Evolutionary conservation across 2,329 filamentous ascomycete species (phyloP).

Genomic region (Exophiala mesophila): DNA sequence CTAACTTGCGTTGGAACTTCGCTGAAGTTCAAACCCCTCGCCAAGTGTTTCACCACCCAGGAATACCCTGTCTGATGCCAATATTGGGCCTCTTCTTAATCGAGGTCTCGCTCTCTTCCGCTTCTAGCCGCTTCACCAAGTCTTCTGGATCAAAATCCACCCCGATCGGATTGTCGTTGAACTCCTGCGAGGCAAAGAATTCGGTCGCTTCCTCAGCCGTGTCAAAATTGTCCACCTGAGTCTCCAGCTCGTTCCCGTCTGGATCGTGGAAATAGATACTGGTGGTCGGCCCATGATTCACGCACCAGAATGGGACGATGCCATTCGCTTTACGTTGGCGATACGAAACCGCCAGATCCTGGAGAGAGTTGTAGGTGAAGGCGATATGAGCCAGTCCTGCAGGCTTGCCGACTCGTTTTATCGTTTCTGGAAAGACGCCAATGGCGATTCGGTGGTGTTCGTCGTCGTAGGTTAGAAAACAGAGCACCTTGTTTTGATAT

Average conservation of each 20-base stretch:
- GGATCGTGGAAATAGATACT: constrained; percentile 48
- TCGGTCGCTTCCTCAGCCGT: constrained; percentile 3
- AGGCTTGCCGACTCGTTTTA: constrained; percentile 22
- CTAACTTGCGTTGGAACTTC: no score
- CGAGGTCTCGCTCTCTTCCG: background rate
- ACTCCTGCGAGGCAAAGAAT: constrained; percentile 3
- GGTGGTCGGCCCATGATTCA: constrained; percentile 46
- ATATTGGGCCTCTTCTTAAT: constrained; percentile 8
- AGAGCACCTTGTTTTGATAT: constrained; percentile 2
- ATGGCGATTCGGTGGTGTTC: constrained; percentile 42
- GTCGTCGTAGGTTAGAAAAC: constrained; percentile 9
- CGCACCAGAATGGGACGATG: constrained; percentile 36
- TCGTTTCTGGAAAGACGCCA: constrained; percentile 25
- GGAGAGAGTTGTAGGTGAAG: constrained; percentile 37
- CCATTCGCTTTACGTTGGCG: constrained; percentile 23
- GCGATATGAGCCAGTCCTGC: constrained; percentile 41
- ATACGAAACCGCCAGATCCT: constrained; percentile 36
- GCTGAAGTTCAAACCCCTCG: no score
- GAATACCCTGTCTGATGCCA: constrained; percentile 6
- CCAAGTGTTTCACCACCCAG: no score
- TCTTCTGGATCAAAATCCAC: constrained; percentile 12
- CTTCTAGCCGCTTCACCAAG: background rate
- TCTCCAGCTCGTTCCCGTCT: constrained; percentile 47
- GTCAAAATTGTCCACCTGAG: constrained; percentile 42
- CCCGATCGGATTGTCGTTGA: constrained; percentile 11